These are phyloP conservation scores for Aegilops sharonensis DNA, from an alignment of 176 grass and related monocot genomes.

Conservation along the genomic window DNA sequence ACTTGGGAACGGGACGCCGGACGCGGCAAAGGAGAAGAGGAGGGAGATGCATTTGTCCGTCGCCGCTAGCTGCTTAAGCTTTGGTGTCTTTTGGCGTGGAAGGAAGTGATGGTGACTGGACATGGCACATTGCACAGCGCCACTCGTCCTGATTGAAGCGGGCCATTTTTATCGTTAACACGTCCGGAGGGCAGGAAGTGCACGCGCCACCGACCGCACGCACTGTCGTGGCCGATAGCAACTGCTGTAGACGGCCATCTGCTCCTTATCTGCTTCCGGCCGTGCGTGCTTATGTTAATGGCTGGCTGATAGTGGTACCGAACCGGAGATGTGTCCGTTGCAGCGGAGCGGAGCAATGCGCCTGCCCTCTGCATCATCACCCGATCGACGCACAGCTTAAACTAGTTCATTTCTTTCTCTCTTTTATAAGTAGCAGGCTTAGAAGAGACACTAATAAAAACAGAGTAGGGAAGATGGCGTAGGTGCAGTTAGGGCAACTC, in stretches of 20 bases:
- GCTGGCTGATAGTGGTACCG: background rate
- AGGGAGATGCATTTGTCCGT: background rate
- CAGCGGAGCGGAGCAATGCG: background rate
- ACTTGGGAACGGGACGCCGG: background rate
- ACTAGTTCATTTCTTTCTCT: background rate
- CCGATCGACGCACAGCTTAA: background rate
- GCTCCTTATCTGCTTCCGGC: background rate
- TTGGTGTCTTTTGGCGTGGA: background rate
- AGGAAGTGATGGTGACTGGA: conserved; percentile 22
- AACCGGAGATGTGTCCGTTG: background rate
- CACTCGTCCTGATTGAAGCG: background rate
- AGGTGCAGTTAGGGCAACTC: too few relatives aligned
- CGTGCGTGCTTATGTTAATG: background rate
- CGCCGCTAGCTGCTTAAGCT: background rate
- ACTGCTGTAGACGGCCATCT: background rate
- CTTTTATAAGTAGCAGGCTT: too few relatives aligned
- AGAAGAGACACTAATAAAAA: too few relatives aligned
- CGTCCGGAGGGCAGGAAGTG: conserved; percentile 5
- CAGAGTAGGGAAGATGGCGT: too few relatives aligned
- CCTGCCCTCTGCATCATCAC: background rate
- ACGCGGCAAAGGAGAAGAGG: too few relatives aligned
- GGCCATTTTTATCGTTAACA: conserved; percentile 8
- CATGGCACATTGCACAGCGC: background rate
- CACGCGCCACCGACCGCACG: conserved; percentile 36
- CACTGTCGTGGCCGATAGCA: background rate